Conservation (phyloP, 495 filamentous ascomycete species). For the Penicillium nucicola region DNA sequence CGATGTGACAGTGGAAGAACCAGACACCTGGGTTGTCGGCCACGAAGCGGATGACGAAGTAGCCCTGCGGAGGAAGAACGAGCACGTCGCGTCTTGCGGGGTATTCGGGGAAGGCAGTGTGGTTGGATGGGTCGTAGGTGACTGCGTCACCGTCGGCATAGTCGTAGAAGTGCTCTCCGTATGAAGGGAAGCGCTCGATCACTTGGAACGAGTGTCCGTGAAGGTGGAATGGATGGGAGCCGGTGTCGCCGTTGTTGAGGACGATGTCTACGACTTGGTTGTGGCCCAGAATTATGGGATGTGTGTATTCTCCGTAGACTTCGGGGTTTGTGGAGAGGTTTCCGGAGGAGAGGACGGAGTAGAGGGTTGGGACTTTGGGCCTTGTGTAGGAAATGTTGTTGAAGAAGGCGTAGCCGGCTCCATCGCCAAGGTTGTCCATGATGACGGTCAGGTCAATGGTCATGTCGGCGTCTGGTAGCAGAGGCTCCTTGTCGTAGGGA, state of each 20-base stretch:
- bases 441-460: constrained; percentile 31
- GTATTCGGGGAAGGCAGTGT: constrained; percentile 29
- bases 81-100: constrained; percentile 58
- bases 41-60: constrained; percentile 65
- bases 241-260: constrained; percentile 73
- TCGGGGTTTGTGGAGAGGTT: constrained; percentile 55
- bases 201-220: constrained; percentile 86
- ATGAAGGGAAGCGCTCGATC: constrained; percentile 45
- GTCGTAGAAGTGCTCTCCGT: constrained; percentile 39
- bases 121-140: constrained; percentile 36
- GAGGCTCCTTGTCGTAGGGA: constrained; percentile 21
- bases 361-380: constrained; percentile 79
- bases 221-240: constrained; percentile 82
- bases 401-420: constrained; percentile 62
- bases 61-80: constrained; percentile 50
- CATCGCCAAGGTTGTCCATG: constrained; percentile 48
- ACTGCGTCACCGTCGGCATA: constrained; percentile 34
- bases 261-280: constrained; percentile 72
- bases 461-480: constrained; percentile 23
- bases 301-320: constrained; percentile 73
- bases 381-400: constrained; percentile 72
- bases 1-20: constrained; percentile 64
- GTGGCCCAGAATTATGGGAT: constrained; percentile 64
- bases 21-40: constrained; percentile 65
- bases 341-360: constrained; percentile 67